These are phyloP conservation scores for Verticillium dahliae DNA, from an alignment of 2,329 filamentous ascomycete genomes.

Conservation along the genomic window DNA sequence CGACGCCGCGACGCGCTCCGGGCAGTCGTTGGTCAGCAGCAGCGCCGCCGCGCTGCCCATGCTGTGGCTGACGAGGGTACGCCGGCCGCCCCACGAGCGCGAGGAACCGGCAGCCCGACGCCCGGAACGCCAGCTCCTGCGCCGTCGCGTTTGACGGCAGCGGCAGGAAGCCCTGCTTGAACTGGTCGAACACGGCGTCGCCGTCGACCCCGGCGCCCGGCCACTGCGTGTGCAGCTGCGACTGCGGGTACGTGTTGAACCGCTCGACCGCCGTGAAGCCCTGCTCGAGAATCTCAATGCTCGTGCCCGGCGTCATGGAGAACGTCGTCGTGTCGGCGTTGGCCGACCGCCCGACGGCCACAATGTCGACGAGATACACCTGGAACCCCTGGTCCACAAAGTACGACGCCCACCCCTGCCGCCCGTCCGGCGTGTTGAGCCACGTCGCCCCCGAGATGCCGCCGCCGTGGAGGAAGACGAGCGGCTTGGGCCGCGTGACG, in stretches of 20 bases:
- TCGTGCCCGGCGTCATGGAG: conserved; percentile 14
- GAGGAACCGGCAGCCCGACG: conserved; percentile 16
- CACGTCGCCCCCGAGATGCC: conserved; percentile 22
- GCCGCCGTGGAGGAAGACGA: conserved; percentile 24
- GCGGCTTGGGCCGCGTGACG: conserved; percentile 13
- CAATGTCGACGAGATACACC: conserved; percentile 33
- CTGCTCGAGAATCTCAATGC: conserved; percentile 16
- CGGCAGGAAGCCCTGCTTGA: conserved; percentile 35
- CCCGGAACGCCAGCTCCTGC: conserved; percentile 15
- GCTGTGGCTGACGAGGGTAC: conserved; percentile 21
- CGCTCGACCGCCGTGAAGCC: conserved; percentile 19
- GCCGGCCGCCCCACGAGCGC: conserved; percentile 16
- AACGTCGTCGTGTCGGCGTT: conserved; percentile 20
- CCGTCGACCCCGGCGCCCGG: conserved; percentile 24
- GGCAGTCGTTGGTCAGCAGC: conserved; percentile 22
- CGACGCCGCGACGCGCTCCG: conserved; percentile 18
- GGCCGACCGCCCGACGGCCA: conserved; percentile 23
- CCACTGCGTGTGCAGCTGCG: conserved; percentile 24
- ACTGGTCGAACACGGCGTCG: conserved; percentile 39
- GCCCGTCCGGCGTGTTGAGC: conserved; percentile 32
- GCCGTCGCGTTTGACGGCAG: conserved; percentile 15
- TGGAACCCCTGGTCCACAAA: conserved; percentile 31
- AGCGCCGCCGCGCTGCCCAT: conserved; percentile 19
- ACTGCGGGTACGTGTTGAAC: conserved; percentile 21
- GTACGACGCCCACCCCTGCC: conserved; percentile 32